Evolutionary conservation across 805 yeast species (phyloP).

Genomic region (Ogataea minuta): DNA sequence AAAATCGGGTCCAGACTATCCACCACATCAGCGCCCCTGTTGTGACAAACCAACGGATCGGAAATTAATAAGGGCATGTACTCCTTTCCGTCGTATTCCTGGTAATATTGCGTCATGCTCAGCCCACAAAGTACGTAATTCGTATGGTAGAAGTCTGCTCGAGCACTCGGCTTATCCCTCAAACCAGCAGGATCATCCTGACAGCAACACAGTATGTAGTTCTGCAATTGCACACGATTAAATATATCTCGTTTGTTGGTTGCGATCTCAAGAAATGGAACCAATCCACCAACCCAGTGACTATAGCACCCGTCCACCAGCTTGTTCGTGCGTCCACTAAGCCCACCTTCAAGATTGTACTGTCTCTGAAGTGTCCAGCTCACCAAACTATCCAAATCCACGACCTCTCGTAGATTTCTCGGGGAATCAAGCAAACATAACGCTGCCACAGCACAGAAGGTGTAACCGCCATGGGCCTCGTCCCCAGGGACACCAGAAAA

Average conservation of each 20-base stretch:
- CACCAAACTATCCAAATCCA: conserved; percentile 48
- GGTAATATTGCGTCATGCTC: conserved; percentile 51
- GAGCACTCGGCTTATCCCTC: conserved; percentile 80
- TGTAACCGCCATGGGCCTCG: conserved; percentile 98
- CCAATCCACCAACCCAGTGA: conserved; percentile 89
- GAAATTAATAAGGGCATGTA: conserved; percentile 20
- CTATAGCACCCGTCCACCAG: conserved; percentile 95
- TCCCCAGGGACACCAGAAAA: conserved; percentile 78
- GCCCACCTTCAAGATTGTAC: conserved; percentile 73
- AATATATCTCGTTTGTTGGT: conserved; percentile 35
- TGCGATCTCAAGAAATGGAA: conserved; percentile 60
- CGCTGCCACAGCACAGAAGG: conserved; percentile 82
- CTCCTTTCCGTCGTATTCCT: conserved; percentile 32
- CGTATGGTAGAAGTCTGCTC: conserved; percentile 86
- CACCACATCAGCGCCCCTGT: conserved; percentile 22
- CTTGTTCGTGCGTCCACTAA: conserved; percentile 87
- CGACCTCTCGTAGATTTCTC: conserved; percentile 28
- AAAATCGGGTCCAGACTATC: conserved; percentile 53
- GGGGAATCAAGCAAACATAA: conserved; percentile 47
- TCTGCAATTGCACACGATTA: conserved; percentile 55
- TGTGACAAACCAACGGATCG: conserved; percentile 21
- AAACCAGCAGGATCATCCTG: conserved; percentile 65
- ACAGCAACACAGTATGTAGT: conserved; percentile 73
- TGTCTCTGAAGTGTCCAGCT: conserved; percentile 77
- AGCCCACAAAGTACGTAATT: conserved; percentile 82